Base-by-base conservation (phyloP, 2,329 filamentous ascomycete genomes). In the Setomelanomma holmii region DNA sequence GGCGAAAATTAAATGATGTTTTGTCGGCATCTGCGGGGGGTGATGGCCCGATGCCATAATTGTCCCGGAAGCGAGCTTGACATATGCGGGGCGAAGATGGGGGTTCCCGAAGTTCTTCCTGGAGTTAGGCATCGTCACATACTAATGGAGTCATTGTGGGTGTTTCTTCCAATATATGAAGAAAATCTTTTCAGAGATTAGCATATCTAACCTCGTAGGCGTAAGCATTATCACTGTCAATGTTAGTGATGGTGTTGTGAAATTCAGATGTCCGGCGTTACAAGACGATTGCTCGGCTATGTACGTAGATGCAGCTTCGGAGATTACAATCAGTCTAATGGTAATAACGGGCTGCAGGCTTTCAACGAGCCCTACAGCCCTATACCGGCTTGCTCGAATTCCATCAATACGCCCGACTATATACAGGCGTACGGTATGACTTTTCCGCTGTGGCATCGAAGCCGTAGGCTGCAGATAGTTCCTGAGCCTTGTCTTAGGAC, bases 1-100 rank as follows among this genome's bases (percentile, higher is more conserved):
- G 41, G 41, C 41, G 30, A 35, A 16, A 35, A 21, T 44, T 33
- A n/a, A 44, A 34, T 44, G 41, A 44, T 33, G 24, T 23, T 7
- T 46, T 35, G 33, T 45, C 43, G 43, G 43, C 33, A 45, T 38
- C 34, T 45, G 33, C 43, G 33, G 43, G 24, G n/a, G 20, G 14
- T 38, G 21, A 38, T 45, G 21, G 33, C n/a, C 43, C 44, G 44
- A 40, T 16, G 8, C n/a, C 44, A 33, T 11, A 40, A 39, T 21
- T 12, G 23, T 19, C 35, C 30, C 30, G 33, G 12, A 38, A 24
- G 16, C 11, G 44, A 38, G 10, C 42, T 19, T 30, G 44, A 14
- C 33, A 21, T 24, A 30, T 20, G 36, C 34, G 22, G 44, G 35
- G 36, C 34, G 23, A 12, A 20, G 12, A 17, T 16, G 34, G 16